Base-by-base conservation (phyloP, 768 basidiomycete species). In the Suillus ampliporus region DNA sequence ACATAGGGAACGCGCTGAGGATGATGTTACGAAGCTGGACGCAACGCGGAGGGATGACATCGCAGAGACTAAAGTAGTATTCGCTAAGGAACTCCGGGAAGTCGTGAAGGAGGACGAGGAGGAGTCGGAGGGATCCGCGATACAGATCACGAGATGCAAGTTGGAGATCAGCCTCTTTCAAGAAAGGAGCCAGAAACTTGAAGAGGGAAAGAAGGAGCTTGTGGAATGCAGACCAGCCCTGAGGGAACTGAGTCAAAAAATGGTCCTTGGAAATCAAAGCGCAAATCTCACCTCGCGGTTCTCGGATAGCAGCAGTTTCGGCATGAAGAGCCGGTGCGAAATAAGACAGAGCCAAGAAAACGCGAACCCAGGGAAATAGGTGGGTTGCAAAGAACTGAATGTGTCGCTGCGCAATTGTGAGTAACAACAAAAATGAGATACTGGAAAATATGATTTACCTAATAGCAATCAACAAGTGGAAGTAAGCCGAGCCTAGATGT, bases 71-170 rank as follows among this genome's bases (percentile, higher is more conserved):
- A 79, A 97, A 96, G 78, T 98, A 97, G 74, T 96, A 95, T 79
- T 96, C 95, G 75, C 90, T 94, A 64, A 99, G 83, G 82, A 99
- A 99, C 64, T 98, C 97, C 57, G 97, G 97, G 83, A 99, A 99
- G 78, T 99, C 97, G 76, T 99, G 96, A 21, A 99, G 87, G 57
- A 99, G 89, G 62, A 99, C 95, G 52, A 99, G 85, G 53, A 99
- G 87, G 35, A 99, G 84, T 40, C 96, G 88, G 51, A 97, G 82
- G 23, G 95, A 86, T 23, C 95, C 97, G 47, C 93, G 89, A 80
- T 96, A 98, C 47, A 99, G 84, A 65, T 94, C 91, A 47, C 91
- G 85, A 23, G 91, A 90, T 5, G 95, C 89, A 26, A 85, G 83
- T 66, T 91, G 87, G 47, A 99, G 83, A 67, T 92, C 88, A 14